Evolutionary conservation across 164 flowering plant species (phyloP), one percentile per base, ranked within the genome.

Genomic region (Vitis rotundifolia): DNA sequence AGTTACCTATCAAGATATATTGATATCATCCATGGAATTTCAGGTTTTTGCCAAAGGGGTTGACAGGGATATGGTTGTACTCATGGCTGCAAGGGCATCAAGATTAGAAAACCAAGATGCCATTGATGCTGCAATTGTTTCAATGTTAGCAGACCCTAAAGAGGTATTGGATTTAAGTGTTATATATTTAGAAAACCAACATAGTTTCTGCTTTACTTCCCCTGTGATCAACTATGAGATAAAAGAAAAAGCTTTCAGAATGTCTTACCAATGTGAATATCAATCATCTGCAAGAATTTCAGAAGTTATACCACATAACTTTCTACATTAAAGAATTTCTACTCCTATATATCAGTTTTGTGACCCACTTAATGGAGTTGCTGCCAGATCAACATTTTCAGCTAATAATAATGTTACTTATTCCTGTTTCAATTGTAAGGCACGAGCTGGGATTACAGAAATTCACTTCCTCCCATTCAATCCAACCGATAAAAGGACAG

Each of bases 71-170:
- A 61, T 74, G 77, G 90, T 86, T 63, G 80, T 86, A 12, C 81
- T 88, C 53, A 77, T 88, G 86, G 92, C 92, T 66, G 90, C 92
- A 49, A 82, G 87, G 74, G 92, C 92, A 50, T 86, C 92, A 58
- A 79, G 90, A 69, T 50, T 82, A 61, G 92, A 88, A 76, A 88
- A 88, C 64, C 92, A 88, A 78, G 90, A 86, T 73, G 90, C 92
- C 31, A 86, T 88, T 59, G 92, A 88, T 77, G 49, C 80, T 64
- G 89, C 90, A 50, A 86, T 86, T 67, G 87, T 88, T 49, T 59
- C 79, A n/a, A 86, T 88, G 90, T 44, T 86, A 63, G 73, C 80
- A 51, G 90, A 85, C 60, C 90, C 92, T 11, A 85, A 85, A 72
- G 87, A 88, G 92, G 92, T 88, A 80, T 14, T 63, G 9, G 0